Conservation (phyloP, 805 yeast species). For the Kodamaea kakaduensis region DNA sequence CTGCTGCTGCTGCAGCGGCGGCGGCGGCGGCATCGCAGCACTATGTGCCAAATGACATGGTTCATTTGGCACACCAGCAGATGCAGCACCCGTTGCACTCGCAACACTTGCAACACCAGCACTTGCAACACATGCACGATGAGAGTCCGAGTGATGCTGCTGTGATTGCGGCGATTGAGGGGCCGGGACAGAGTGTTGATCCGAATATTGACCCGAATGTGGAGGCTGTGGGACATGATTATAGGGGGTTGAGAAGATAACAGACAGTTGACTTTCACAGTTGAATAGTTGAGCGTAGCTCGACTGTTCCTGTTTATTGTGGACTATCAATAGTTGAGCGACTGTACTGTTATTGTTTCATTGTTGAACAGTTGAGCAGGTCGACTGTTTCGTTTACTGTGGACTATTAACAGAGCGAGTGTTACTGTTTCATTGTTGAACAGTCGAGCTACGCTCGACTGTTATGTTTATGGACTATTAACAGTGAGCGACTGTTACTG, state of each 20-base stretch:
- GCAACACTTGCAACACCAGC: slow-evolving; percentile 24
- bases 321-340: too few relatives aligned
- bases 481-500: too few relatives aligned
- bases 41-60: slow-evolving; percentile 21
- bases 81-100: slow-evolving; percentile 16
- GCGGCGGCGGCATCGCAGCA: slow-evolving; percentile 24
- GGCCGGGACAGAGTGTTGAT: slow-evolving; percentile 33
- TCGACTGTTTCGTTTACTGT: too few relatives aligned
- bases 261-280: too few relatives aligned
- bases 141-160: slow-evolving; percentile 35
- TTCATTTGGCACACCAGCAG: slow-evolving; percentile 19
- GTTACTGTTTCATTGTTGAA: too few relatives aligned
- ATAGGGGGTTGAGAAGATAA: slow-evolving; percentile 16
- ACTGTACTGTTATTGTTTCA: too few relatives aligned
- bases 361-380: too few relatives aligned
- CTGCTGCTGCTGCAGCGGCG: slow-evolving; percentile 26
- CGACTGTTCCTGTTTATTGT: too few relatives aligned
- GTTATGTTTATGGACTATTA: too few relatives aligned
- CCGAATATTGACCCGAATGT: slow-evolving; percentile 44
- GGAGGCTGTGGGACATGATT: slow-evolving; percentile 41
- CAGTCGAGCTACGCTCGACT: too few relatives aligned
- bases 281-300: too few relatives aligned
- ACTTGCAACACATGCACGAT: slow-evolving; percentile 21
- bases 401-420: too few relatives aligned
- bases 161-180: slow-evolving; percentile 41